These are phyloP conservation scores for Musa acuminata DNA, from an alignment of 176 grass and related monocot species.

Conservation along the genomic window DNA sequence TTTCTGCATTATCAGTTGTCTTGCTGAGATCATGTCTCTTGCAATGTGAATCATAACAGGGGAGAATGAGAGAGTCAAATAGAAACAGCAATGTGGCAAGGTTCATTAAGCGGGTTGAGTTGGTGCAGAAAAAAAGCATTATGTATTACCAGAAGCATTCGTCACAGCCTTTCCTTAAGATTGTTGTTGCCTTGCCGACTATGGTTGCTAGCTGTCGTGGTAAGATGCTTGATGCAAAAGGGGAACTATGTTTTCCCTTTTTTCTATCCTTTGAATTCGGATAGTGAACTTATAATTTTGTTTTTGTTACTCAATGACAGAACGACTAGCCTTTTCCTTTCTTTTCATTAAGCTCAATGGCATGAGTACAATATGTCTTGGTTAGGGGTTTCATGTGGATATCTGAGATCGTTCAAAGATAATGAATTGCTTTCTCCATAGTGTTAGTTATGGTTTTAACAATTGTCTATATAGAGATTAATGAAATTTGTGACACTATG, in stretches of 20 bases:
- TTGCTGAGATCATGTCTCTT: conserved; percentile 15
- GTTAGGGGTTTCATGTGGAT: not conserved
- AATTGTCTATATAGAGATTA: conserved; percentile 2
- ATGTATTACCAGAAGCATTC: conserved; percentile 85
- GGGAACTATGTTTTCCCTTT: not conserved
- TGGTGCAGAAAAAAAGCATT: conserved; percentile 90
- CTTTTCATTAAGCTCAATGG: not conserved
- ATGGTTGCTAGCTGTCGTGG: conserved; percentile 96
- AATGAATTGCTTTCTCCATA: too few species aligned
- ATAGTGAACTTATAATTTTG: not conserved
- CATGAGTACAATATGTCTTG: not conserved
- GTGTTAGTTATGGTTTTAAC: not conserved
- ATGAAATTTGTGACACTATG: conserved; percentile 12
- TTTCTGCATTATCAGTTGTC: not conserved
- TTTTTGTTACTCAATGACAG: not conserved
- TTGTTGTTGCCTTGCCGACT: conserved; percentile 80
- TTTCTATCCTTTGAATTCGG: not conserved
- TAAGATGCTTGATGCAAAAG: conserved; percentile 16
- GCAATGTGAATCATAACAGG: conserved; percentile 35
- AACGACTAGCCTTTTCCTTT: not conserved
- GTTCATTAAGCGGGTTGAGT: conserved; percentile 80
- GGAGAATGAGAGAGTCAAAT: conserved; percentile 92
- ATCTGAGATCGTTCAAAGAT: not conserved
- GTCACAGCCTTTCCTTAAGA: conserved; percentile 86
- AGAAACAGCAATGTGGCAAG: conserved; percentile 82